Base-by-base conservation (phyloP, 176 grass and related monocot species). In the Carex myosuroides region DNA sequence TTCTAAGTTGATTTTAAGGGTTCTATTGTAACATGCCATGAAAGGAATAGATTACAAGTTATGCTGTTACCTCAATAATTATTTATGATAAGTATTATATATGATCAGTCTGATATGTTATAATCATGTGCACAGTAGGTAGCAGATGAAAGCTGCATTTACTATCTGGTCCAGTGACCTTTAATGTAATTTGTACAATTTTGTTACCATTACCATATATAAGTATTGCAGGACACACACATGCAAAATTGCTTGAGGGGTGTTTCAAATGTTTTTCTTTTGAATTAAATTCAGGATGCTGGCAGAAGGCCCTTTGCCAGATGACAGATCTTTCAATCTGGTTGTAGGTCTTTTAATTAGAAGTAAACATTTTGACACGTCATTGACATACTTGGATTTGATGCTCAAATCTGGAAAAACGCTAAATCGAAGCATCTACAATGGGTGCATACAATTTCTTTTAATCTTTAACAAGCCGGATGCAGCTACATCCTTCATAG, bases 251-350 rank as follows among this genome's bases (percentile, higher is more conserved):
- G 8, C 60, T 62, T 62, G 18, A 62, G 60, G 59, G 20, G 60
- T 24, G 8, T 26, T 24, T 62, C 8, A 87, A 94, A 89, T 91
- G 32, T 75, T 88, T 83, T 32, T 63, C 76, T 89, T 79, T 88
- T 90, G 78, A 76, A 76, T 94, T 94, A 85, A 86, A 88, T 87
- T 87, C 93, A 99, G 93, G 88, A 99, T 99, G 97, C 85, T 99
- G 90, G 90, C 90, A 88, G 93, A 90, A 83, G 88, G 93, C 73
- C 91, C 64, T 52, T 54, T 79, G 70, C 93, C 97, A 89, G 90
- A 99, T 60, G 97, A 99, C 77, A 93, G 91, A 82, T 88, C 97
- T 86, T 99, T 93, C 91, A 96, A 95, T 91, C 83, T 96, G 88
- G 85, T 99, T 60, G 68, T 99, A 85, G 91, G 86, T 50, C 91